Evolutionary conservation across 768 basidiomycete genomes (phyloP), one percentile per base, ranked within the genome.

Genomic region (Dioszegia aurantiaca): DNA sequence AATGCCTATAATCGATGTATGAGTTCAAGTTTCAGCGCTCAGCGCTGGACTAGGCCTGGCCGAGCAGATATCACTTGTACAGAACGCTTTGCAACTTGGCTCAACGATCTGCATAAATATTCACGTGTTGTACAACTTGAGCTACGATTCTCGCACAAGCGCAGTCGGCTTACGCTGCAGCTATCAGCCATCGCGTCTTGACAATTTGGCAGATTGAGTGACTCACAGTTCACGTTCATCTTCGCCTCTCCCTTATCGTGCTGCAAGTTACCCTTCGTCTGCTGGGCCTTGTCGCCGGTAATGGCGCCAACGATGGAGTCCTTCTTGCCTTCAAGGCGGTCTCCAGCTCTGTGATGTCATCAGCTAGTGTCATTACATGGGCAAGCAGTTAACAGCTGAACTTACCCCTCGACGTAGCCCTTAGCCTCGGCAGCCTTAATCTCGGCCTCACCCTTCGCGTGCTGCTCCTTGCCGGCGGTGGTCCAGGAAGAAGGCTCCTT

Each of bases 341-440:
- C 74, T 42, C 63, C 69, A 58, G 63, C 64, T 44, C 69, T 71
- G 27, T 6, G 8, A 26, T 26, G 17, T 14, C n/a, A 23, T 59
- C 14, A 59, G 61, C 56, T 21, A 5, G 44, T 12, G 26, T 16
- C 26, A 1, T 23, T 33, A 1, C 17, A 56, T 9, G 17, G 19
- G 36, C 30, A 36, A 2, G 24, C 9, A 31, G 3, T 8, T 6
- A 3, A 2, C 19, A 8, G 14, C 8, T 10, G 21, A 19, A 59
- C 69, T 63, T 52, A 69, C 67, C 74, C 74, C 62, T 74, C 72
- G 51, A 67, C 72, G 65, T 72, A 76, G n/a, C 66, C 67, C 59
- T 76, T 49, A 19, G 73, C 74, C 55, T 76, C 55, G 55, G 72
- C 74, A 47, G 74, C 74, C 40, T 69, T 73, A 66, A 76, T 74